These are phyloP conservation scores for Psidium friedrichsthalianum DNA, from an alignment of 345 rosid genomes.

Conservation along the genomic window DNA sequence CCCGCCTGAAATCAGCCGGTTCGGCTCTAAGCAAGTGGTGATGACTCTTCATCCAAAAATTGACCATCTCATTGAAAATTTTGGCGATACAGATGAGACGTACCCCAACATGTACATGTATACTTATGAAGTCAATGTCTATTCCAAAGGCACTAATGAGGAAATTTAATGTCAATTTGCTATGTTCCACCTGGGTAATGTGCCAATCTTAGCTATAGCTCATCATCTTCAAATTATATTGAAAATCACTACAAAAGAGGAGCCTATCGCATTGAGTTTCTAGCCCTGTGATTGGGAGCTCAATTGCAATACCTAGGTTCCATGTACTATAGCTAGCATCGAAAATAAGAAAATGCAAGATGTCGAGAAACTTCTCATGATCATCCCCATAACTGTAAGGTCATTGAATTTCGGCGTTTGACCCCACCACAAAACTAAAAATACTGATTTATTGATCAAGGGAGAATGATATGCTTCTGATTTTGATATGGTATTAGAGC, in stretches of 20 bases:
- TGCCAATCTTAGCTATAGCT: background rate
- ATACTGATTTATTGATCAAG: background rate
- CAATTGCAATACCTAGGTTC: too few species aligned
- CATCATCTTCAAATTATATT: background rate
- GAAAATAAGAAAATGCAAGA: too few species aligned
- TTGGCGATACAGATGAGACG: too few species aligned
- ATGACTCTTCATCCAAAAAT: background rate
- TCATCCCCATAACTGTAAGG: too few species aligned
- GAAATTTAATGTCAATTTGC: background rate
- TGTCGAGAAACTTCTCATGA: too few species aligned
- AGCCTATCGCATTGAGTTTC: too few species aligned
- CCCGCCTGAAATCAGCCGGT: background rate
- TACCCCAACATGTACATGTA: background rate
- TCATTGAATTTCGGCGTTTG: too few species aligned
- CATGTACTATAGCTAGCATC: too few species aligned
- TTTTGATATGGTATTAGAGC: background rate
- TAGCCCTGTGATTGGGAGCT: too few species aligned
- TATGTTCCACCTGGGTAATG: background rate
- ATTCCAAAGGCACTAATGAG: background rate
- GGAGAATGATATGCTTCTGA: background rate
- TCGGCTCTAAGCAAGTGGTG: background rate
- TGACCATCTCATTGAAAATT: background rate
- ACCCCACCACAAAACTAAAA: background rate
- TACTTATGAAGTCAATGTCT: background rate
- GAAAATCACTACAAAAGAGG: background rate